phyloP scores from a whole-genome alignment of 306 rosid species.

The Lithocarpus polystachyus region DNA sequence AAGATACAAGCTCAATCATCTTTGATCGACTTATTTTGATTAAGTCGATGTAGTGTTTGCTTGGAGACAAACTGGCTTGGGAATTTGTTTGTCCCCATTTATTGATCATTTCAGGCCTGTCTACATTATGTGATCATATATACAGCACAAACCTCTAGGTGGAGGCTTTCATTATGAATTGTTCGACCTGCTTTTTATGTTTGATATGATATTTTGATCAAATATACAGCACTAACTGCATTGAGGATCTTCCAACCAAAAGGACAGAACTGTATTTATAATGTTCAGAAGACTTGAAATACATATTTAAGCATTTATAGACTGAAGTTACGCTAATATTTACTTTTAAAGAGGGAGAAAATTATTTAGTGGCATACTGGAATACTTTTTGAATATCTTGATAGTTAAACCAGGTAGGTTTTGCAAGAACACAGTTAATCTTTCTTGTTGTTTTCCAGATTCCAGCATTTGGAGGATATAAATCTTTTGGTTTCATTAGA shows the following conservation, averaged over 20 bases:
- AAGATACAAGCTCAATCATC: neutral
- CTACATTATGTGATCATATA: neutral
- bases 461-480: slow-evolving; percentile 83
- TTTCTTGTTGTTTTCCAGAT: slow-evolving; percentile 46
- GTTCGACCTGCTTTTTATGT: neutral
- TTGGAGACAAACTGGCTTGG: neutral
- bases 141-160: neutral
- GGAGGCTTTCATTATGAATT: neutral
- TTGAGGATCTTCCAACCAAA: too few species aligned
- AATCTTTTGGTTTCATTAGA: slow-evolving; percentile 71
- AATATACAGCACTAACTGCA: too few species aligned
- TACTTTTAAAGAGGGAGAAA: neutral
- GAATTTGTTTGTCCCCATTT: neutral
- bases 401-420: neutral
- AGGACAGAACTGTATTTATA: too few species aligned
- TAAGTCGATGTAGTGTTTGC: neutral
- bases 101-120: neutral
- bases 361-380: too few species aligned
- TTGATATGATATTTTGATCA: neutral
- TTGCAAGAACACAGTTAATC: slow-evolving; percentile 4
- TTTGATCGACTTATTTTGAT: neutral
- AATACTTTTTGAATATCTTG: neutral
- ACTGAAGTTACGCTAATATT: neutral
- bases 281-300: neutral
- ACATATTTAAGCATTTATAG: neutral